These are phyloP conservation scores for Ambrosia hybrid DNA, from an alignment of 140 eudicot species.

Conservation along the genomic window DNA sequence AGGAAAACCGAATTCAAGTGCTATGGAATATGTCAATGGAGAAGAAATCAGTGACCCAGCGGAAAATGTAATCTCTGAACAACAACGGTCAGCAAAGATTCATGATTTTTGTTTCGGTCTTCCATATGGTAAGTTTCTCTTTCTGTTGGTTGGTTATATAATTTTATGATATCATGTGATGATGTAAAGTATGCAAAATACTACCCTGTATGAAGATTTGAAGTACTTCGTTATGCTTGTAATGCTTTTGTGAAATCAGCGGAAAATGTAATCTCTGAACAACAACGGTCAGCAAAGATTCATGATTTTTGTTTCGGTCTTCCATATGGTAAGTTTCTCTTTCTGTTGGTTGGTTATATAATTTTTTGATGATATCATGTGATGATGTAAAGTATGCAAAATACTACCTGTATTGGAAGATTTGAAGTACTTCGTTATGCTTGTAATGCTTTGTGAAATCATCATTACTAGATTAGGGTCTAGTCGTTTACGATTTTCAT, in stretches of 20 bases:
- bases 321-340: slow-evolving; percentile 73
- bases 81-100: slow-evolving; percentile 71
- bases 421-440: background rate
- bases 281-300: no score
- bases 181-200: background rate
- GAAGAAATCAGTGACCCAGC: slow-evolving; percentile 40
- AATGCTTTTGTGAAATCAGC: slow-evolving; percentile 6
- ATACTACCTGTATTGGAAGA: background rate
- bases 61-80: slow-evolving; percentile 29
- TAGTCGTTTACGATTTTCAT: no score
- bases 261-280: slow-evolving; percentile 28
- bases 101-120: slow-evolving; percentile 96
- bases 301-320: slow-evolving; percentile 91
- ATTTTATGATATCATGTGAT: slow-evolving; percentile 1
- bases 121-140: slow-evolving; percentile 74
- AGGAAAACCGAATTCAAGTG: slow-evolving; percentile 28
- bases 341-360: slow-evolving; percentile 5
- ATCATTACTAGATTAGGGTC: no score
- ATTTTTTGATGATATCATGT: slow-evolving; percentile 4
- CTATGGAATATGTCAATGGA: slow-evolving; percentile 37
- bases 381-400: background rate
- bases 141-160: background rate
- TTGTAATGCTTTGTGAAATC: background rate
- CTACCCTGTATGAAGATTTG: background rate
- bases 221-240: background rate